A percentile compares a stretch with the other conserved stretches of the same genome.
phyloP scores from a whole-genome alignment of 176 grass and related monocot species.

The Bolboschoenus planiculmis region DNA sequence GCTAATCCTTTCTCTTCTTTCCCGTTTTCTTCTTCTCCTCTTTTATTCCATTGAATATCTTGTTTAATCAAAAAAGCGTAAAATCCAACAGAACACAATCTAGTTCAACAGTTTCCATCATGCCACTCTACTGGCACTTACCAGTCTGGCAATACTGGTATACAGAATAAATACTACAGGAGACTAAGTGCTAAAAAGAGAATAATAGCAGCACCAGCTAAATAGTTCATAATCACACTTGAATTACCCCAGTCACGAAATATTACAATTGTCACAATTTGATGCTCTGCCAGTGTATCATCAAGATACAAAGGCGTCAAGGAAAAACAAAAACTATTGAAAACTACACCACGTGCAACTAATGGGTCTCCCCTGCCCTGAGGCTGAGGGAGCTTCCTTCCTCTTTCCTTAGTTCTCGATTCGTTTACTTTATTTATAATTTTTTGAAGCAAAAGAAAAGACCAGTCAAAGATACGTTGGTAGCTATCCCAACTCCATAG shows the following conservation, averaged over 20 bases:
- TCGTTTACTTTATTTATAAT: not conserved
- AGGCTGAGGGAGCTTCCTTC: not conserved
- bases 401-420: not conserved
- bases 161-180: not conserved
- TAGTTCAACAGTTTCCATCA: not conserved
- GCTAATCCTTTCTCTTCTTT: too few relatives aligned
- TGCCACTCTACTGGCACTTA: not conserved
- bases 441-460: not conserved
- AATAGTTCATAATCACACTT: not conserved
- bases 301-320: not conserved
- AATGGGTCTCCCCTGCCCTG: too few relatives aligned
- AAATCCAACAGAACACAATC: not conserved
- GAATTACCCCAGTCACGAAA: not conserved
- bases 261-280: not conserved
- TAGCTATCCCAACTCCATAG: not conserved
- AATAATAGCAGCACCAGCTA: not conserved
- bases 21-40: too few relatives aligned
- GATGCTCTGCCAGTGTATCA: constrained; percentile 2
- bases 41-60: too few relatives aligned
- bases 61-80: too few relatives aligned
- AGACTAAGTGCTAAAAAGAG: not conserved
- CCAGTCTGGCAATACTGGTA: not conserved
- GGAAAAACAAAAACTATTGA: too few relatives aligned
- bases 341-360: too few relatives aligned
- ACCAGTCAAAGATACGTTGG: not conserved